Conservation (phyloP, 169 alveolate species). For the Plasmodium knowlesi region DNA sequence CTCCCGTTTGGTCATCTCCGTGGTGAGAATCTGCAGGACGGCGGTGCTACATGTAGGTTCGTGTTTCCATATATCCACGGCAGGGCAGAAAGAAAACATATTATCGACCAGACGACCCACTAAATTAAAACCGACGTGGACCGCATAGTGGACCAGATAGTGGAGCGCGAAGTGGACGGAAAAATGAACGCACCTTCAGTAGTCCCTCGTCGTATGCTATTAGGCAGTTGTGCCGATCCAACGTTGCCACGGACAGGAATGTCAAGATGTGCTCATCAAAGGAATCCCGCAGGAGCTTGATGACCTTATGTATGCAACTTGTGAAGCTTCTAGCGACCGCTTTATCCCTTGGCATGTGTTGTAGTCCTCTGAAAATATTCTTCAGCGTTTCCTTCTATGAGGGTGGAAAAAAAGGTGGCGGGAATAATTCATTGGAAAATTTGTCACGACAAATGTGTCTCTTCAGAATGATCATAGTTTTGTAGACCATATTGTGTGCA, state of each 20-base stretch:
- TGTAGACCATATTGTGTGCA: neutral
- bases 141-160: too few relatives aligned
- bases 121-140: neutral
- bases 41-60: neutral
- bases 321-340: conserved; percentile 29
- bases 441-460: neutral
- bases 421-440: neutral
- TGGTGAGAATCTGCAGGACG: conserved; percentile 28
- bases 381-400: conserved; percentile 40
- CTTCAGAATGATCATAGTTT: neutral
- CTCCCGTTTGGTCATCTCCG: conserved; percentile 17
- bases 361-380: conserved; percentile 45
- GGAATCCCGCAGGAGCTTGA: conserved; percentile 5
- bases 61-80: neutral
- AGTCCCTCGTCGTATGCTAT: conserved; percentile 75
- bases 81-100: neutral
- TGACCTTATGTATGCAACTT: conserved; percentile 51
- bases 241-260: conserved; percentile 30
- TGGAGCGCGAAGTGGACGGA: too few relatives aligned
- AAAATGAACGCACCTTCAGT: conserved; percentile 12
- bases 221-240: conserved; percentile 53
- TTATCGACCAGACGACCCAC: neutral
- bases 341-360: conserved; percentile 18
- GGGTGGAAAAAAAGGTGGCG: neutral
- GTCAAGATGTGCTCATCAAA: conserved; percentile 24